Evolutionary conservation across 306 rosid species (phyloP).

Genomic region (Psophocarpus tetragonolobus): DNA sequence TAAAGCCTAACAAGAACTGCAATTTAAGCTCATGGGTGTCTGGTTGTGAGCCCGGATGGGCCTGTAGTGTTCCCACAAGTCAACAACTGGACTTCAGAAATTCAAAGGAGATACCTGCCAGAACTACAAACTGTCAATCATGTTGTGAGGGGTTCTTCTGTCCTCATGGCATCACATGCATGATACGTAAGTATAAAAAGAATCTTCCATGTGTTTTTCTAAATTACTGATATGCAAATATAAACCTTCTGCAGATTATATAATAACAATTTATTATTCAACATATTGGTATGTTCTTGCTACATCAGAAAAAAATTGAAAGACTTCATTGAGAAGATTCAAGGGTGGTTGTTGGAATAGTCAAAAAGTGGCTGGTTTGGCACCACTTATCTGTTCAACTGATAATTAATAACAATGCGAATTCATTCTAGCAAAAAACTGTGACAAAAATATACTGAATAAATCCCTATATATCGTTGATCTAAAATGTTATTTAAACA

Average conservation of each 20-base stretch:
- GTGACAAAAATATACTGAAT: background rate
- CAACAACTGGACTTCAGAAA: conserved; percentile 53
- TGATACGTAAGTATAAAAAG: conserved; percentile 70
- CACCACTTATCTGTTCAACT: background rate
- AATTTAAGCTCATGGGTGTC: conserved; percentile 77
- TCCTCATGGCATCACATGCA: conserved; percentile 84
- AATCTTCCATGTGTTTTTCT: background rate
- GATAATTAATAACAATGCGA: background rate
- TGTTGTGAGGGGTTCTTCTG: conserved; percentile 91
- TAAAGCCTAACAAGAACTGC: conserved; percentile 73
- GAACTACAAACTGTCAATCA: conserved; percentile 65
- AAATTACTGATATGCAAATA: background rate
- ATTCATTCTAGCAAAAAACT: background rate
- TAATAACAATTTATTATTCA: background rate
- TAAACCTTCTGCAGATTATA: background rate
- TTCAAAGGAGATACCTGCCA: conserved; percentile 53
- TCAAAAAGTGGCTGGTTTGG: background rate
- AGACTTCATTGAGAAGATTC: background rate
- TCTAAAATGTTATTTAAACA: too few species aligned
- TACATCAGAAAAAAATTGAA: background rate
- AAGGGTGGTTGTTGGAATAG: background rate
- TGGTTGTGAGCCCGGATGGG: conserved; percentile 97
- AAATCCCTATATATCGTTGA: too few species aligned
- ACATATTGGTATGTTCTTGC: background rate
- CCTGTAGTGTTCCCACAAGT: conserved; percentile 52